Percentiles rank a stretch among this genome's conserved stretches.
Evolutionary conservation across 2,329 filamentous ascomycete species (phyloP).

Genomic region (Aspergillus caelatus): DNA sequence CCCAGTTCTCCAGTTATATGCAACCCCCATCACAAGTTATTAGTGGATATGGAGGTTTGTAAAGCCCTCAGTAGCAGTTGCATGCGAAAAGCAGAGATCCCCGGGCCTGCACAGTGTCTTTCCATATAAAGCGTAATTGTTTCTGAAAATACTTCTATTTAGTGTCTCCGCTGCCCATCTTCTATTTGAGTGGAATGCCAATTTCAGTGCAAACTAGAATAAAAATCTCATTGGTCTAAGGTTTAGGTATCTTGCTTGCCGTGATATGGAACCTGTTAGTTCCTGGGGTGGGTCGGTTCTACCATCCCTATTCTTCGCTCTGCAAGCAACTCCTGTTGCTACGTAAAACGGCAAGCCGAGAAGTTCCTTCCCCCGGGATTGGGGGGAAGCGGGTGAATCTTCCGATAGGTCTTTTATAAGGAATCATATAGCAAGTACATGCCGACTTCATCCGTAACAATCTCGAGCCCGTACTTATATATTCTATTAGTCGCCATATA

Average conservation of each 20-base stretch:
- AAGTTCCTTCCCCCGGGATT: neutral
- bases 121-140: neutral
- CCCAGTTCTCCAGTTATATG: neutral
- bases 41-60: neutral
- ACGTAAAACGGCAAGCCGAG: neutral
- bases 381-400: neutral
- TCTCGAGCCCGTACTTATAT: neutral
- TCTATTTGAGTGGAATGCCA: neutral
- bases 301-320: neutral
- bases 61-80: neutral
- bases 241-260: neutral
- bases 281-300: neutral
- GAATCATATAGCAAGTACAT: neutral
- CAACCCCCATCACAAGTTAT: neutral
- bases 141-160: neutral
- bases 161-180: neutral
- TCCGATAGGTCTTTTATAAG: neutral
- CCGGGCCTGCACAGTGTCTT: neutral
- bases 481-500: neutral
- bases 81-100: neutral
- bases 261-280: neutral
- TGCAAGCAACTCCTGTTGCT: neutral
- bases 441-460: neutral
- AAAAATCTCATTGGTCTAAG: neutral
- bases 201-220: neutral